Conservation (phyloP, 2,329 filamentous ascomycete species). For the Epichloe uncinata region DNA sequence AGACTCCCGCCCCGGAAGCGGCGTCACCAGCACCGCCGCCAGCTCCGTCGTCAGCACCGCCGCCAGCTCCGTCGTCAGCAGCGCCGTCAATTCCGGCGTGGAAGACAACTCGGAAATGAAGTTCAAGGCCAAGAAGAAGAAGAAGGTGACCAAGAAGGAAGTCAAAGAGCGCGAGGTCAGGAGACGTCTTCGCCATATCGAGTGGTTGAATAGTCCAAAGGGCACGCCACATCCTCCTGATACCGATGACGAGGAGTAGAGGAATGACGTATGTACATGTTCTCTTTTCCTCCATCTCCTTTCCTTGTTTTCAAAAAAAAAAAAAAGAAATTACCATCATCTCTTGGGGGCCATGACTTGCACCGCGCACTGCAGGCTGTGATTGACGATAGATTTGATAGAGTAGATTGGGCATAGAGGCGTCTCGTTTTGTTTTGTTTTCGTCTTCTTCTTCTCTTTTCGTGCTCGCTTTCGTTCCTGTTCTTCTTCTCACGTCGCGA, state of each 20-base stretch:
- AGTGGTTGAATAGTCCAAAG: slow-evolving; percentile 76
- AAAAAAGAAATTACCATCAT: no score
- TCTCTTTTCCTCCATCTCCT: background rate
- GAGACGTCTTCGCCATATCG: slow-evolving; percentile 71
- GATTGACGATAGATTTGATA: background rate
- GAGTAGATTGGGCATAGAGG: slow-evolving; percentile 1
- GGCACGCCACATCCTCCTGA: slow-evolving; percentile 66
- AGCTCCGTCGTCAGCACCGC: slow-evolving; percentile 47
- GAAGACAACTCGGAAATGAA: slow-evolving; percentile 73
- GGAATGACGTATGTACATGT: background rate
- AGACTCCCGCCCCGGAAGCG: slow-evolving; percentile 54
- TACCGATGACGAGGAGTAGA: slow-evolving; percentile 58
- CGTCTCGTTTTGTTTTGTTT: background rate
- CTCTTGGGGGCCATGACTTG: no score
- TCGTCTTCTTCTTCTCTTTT: background rate
- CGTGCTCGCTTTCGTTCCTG: background rate
- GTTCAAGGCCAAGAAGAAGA: slow-evolving; percentile 87
- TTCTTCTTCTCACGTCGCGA: background rate
- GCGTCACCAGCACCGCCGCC: slow-evolving; percentile 39
- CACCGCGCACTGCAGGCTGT: background rate
- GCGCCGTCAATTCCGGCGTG: slow-evolving; percentile 40
- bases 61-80: slow-evolving; percentile 45
- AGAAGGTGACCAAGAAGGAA: slow-evolving; percentile 97
- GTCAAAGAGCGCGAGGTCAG: slow-evolving; percentile 85
- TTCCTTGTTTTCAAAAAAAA: background rate